phyloP scores from a whole-genome alignment of 805 yeast species.

The Wickerhamiella bombiphila region DNA sequence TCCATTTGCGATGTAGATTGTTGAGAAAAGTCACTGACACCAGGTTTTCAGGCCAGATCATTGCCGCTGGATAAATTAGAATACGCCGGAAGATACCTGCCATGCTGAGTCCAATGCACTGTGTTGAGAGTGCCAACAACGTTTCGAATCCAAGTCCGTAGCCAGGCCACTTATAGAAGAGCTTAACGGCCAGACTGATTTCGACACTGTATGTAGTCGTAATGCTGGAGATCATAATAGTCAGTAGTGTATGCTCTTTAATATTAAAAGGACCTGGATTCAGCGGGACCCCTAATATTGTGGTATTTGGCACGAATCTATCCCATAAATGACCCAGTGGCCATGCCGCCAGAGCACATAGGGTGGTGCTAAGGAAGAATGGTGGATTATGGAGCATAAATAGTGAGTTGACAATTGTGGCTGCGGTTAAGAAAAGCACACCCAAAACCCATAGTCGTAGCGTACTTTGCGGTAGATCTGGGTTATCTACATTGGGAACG shows the following conservation, averaged over 20 bases:
- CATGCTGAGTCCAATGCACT: conserved; percentile 50
- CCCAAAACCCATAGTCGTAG: conserved; percentile 43
- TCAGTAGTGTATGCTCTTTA: conserved; percentile 48
- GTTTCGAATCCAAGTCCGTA: conserved; percentile 37
- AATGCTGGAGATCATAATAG: conserved; percentile 32
- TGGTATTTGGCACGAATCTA: conserved; percentile 23
- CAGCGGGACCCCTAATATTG: conserved; percentile 23
- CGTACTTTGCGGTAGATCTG: conserved; percentile 35
- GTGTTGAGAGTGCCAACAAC: conserved; percentile 39
- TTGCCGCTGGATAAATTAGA: conserved; percentile 48
- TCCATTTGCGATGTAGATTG: conserved; percentile 34
- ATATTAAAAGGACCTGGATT: conserved; percentile 52
- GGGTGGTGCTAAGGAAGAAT: conserved; percentile 36
- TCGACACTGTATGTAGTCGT: conserved; percentile 37
- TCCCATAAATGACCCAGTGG: conserved; percentile 47
- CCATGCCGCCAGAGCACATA: conserved; percentile 48
- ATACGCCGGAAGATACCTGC: conserved; percentile 50
- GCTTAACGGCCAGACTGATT: conserved; percentile 37
- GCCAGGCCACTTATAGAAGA: conserved; percentile 32
- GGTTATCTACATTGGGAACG: conserved; percentile 45
- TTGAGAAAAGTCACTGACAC: conserved; percentile 45
- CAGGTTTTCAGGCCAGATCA: conserved; percentile 57
- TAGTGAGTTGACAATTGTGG: conserved; percentile 44
- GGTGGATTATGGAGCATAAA: conserved; percentile 47
- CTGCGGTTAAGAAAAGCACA: conserved; percentile 38